These are phyloP conservation scores for Pouteria glomerata DNA, from an alignment of 148 eudicot genomes.

Conservation along the genomic window DNA sequence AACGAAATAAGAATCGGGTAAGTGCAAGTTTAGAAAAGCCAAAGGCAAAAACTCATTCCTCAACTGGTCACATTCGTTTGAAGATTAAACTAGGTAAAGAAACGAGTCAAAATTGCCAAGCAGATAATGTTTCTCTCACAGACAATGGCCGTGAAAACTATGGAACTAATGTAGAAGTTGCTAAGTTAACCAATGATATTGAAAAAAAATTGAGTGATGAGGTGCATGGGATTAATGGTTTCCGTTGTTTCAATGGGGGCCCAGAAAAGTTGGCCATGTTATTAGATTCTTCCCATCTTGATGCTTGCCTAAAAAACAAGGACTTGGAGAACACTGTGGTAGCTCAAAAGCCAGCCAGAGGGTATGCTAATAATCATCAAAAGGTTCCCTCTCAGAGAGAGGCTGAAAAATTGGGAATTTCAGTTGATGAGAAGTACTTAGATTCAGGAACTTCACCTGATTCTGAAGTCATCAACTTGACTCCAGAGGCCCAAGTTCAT, in stretches of 20 bases:
- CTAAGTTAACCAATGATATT: constrained; percentile 7
- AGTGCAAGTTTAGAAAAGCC: constrained; percentile 27
- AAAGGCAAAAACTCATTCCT: constrained; percentile 22
- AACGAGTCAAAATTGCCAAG: constrained; percentile 19
- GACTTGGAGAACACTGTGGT: constrained; percentile 15
- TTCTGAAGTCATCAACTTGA: constrained; percentile 83
- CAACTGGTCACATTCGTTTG: constrained; percentile 54
- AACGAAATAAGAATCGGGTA: constrained; percentile 26
- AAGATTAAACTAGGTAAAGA: constrained; percentile 60
- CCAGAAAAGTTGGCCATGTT: constrained; percentile 5
- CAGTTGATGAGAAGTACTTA: constrained; percentile 34
- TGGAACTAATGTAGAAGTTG: neutral
- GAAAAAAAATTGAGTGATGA: constrained; percentile 13
- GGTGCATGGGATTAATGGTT: constrained; percentile 11
- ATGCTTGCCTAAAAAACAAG: constrained; percentile 22
- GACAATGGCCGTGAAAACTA: constrained; percentile 21
- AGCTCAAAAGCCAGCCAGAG: constrained; percentile 21
- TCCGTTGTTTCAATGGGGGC: neutral
- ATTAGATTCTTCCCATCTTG: constrained; percentile 17
- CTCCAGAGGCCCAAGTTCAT: constrained; percentile 38
- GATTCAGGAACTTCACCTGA: constrained; percentile 95
- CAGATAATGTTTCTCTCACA: constrained; percentile 16
- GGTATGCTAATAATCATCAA: constrained; percentile 14
- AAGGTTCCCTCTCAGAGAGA: constrained; percentile 23
- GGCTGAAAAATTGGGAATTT: constrained; percentile 24